These are phyloP conservation scores for Pythium pectinolyticum DNA, from an alignment of 352 stramenopile genomes.

Conservation along the genomic window DNA sequence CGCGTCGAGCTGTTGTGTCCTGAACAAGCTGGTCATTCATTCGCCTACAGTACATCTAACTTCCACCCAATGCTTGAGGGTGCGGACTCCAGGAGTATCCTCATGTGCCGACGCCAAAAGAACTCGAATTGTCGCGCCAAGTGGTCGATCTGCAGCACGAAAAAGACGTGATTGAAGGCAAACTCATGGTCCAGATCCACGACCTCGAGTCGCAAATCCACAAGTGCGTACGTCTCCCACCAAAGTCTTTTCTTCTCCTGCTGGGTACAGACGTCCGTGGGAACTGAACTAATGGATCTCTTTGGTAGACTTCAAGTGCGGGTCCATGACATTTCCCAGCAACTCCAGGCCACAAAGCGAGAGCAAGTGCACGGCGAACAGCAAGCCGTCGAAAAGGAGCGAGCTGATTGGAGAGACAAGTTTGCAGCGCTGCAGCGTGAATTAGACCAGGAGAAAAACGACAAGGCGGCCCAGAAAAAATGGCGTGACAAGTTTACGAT, in stretches of 20 bases:
- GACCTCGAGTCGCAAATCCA: constrained; percentile 71
- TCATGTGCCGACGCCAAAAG: constrained; percentile 68
- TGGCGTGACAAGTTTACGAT: constrained; percentile 56
- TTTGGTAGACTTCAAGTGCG: constrained; percentile 50
- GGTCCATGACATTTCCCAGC: constrained; percentile 50
- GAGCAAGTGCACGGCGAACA: constrained; percentile 62
- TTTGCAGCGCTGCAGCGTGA: constrained; percentile 43
- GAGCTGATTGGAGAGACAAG: constrained; percentile 40
- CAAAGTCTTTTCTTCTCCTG: not conserved
- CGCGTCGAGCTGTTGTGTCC: not conserved
- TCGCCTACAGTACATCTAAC: too few relatives aligned
- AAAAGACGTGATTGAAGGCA: constrained; percentile 61
- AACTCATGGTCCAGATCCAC: constrained; percentile 57
- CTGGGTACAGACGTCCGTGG: too few relatives aligned
- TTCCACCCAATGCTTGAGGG: not conserved
- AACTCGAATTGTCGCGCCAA: constrained; percentile 67
- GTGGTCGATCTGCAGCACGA: constrained; percentile 68
- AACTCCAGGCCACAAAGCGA: constrained; percentile 58
- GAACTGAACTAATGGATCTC: too few relatives aligned
- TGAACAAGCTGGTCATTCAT: too few relatives aligned
- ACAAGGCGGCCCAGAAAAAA: constrained; percentile 63
- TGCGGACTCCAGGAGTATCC: constrained; percentile 53
- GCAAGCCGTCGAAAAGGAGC: constrained; percentile 46
- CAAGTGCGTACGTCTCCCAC: constrained; percentile 41
- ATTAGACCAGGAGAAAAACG: constrained; percentile 61